Base-by-base conservation (phyloP, 1,284 basidiomycete genomes). In the Puccinia novopanici region DNA sequence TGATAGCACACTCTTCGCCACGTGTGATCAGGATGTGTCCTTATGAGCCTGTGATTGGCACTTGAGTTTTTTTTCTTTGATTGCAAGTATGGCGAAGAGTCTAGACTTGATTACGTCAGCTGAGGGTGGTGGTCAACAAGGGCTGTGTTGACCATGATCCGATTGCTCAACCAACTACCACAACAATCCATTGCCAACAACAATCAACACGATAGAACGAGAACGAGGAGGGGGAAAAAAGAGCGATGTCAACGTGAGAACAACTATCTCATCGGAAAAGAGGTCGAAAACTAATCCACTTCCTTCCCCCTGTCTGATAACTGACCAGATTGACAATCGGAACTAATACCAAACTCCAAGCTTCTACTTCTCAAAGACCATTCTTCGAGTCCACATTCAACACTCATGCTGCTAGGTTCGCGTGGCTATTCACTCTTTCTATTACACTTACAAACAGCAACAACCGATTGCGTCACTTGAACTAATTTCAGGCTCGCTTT, bases 341-440 rank as follows among this genome's bases (percentile, higher is more conserved):
- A 17, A 71, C n/a, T 22, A 71, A 61, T 24, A 17, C 27, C 34
- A 79, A 71, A 48, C 76, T 59, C 22, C 50, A 71, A 30, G 76
- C 76, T 72, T 79, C 67, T 40, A 79, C 76, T 17, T 54, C 19
- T 45, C 50, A 37, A 24, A 34, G 48, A 61, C 76, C 76, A 24
- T 79, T 71, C 76, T 79, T 79, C 59, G 76, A 79, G 59, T 12
- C 45, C n/a, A 70, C 34, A 12, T 22, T n/a, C 24, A 72, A 42
- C 27, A 71, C 76, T 15, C 76, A 79, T 71, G 34, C 76, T 27
- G 65, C 67, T 19, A 55, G 76, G 76, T 79, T 24, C 12, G 67
- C 34, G n/a, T 72, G 15, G 19, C 9, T 17, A 48, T 24, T 57
- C 50, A 27, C 30, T 57, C 13, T 10, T 74, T 22, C 27, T 57